Conservation (phyloP, 805 yeast genomes). For the Saturnispora hagleri region DNA sequence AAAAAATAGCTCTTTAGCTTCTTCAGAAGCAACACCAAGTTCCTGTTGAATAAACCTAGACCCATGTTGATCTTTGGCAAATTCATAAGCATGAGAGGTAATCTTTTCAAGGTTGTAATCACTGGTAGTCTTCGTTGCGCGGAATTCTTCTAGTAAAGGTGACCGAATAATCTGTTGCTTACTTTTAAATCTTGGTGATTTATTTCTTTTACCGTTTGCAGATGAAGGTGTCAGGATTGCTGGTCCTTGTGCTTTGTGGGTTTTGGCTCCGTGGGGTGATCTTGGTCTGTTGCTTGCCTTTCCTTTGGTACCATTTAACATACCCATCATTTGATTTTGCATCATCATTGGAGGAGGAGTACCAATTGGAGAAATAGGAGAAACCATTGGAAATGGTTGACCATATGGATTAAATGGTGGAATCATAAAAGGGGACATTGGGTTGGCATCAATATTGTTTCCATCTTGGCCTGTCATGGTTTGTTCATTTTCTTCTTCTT, state of each 20-base stretch:
- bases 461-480: background rate
- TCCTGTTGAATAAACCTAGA: constrained; percentile 93
- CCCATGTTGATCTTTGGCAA: constrained; percentile 94
- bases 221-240: background rate
- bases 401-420: constrained; percentile 44
- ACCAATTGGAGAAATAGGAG: constrained; percentile 21
- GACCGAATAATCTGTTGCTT: constrained; percentile 54
- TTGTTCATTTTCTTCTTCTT: background rate
- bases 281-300: background rate
- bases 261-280: constrained; percentile 3
- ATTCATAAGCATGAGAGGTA: constrained; percentile 81
- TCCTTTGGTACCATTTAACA: constrained; percentile 5
- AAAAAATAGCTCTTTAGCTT: constrained; percentile 70
- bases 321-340: constrained; percentile 9
- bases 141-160: constrained; percentile 77
- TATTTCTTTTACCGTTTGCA: constrained; percentile 12
- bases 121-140: constrained; percentile 44
- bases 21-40: constrained; percentile 53
- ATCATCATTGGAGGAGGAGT: constrained; percentile 10
- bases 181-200: constrained; percentile 18
- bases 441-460: constrained; percentile 8
- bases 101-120: constrained; percentile 64
- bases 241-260: background rate
- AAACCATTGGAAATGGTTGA: constrained; percentile 7
- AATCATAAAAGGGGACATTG: constrained; percentile 35